A percentile compares a stretch with the other conserved stretches of the same genome.
These are phyloP conservation scores for Scopulariopsis brevicaulis DNA, from an alignment of 2,329 filamentous ascomycete species.

Conservation along the genomic window DNA sequence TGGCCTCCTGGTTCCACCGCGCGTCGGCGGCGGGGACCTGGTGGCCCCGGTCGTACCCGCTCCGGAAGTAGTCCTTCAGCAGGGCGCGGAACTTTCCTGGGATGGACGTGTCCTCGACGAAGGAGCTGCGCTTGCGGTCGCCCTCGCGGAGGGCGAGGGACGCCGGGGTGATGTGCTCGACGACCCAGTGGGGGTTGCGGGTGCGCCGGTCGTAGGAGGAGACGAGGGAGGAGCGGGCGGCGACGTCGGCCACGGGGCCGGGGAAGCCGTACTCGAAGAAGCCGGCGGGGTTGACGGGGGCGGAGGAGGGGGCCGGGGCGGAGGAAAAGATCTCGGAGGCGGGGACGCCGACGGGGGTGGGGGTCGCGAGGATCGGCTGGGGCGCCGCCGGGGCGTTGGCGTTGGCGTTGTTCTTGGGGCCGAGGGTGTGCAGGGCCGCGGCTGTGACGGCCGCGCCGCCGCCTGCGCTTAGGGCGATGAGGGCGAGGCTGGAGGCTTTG, in stretches of 20 bases:
- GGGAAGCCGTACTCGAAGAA: slow-evolving; percentile 86
- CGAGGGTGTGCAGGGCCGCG: slow-evolving; percentile 52
- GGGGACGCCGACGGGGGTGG: slow-evolving; percentile 31
- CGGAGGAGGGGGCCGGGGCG: slow-evolving; percentile 15
- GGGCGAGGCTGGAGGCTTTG: slow-evolving; percentile 57
- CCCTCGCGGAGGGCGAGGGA: slow-evolving; percentile 66
- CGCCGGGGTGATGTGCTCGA: slow-evolving; percentile 87
- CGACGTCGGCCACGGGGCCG: slow-evolving; percentile 76
- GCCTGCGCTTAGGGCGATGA: slow-evolving; percentile 66
- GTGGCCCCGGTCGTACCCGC: slow-evolving; percentile 90
- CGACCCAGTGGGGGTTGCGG: slow-evolving; percentile 89
- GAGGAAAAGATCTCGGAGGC: slow-evolving; percentile 43
- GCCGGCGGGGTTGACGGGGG: slow-evolving; percentile 60
- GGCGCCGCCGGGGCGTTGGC: slow-evolving; percentile 7
- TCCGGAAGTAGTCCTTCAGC: slow-evolving; percentile 88
- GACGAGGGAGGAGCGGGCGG: slow-evolving; percentile 63
- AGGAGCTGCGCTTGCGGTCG: slow-evolving; percentile 74
- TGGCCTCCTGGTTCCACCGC: slow-evolving; percentile 87
- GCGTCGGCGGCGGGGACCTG: slow-evolving; percentile 94
- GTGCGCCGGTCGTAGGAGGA: slow-evolving; percentile 85
- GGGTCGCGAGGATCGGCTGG: slow-evolving; percentile 14
- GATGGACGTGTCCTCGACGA: slow-evolving; percentile 70
- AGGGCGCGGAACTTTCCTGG: slow-evolving; percentile 81
- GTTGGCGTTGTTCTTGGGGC: slow-evolving; percentile 18
- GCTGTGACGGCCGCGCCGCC: slow-evolving; percentile 61